Evolutionary conservation across 768 basidiomycete genomes (phyloP), one percentile per base, ranked within the genome.

Genomic region (Amanita inopinata): DNA sequence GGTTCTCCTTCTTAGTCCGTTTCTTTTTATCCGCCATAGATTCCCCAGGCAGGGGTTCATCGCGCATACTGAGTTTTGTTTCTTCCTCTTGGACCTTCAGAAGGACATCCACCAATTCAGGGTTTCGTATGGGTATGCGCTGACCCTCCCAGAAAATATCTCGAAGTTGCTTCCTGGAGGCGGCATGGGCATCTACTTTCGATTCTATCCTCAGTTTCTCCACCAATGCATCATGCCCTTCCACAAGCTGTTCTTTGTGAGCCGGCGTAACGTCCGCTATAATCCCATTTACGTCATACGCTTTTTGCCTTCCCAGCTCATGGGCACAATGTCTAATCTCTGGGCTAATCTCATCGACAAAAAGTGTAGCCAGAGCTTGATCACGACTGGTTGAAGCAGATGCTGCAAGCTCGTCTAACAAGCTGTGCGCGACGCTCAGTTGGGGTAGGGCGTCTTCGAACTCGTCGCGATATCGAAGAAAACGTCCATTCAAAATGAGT

Each of bases 261-360:
- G 67, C 65, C 0, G 70, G 62, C 2, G 80, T 71, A 9, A 86
- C 56, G 43, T 84, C 82, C 4, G 66, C 62, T 14, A 78, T 82
- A 49, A 92, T 83, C 3, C 68, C 74, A 49, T 86, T 82, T 22
- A 91, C 64, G 56, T 91, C 87, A 60, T 92, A 93, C 3, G 86
- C 80, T 52, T 78, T 82, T 32, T 67, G 67, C 40, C 78, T 68
- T 1, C 90, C 87, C 10, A 93, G 67, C 53, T 90, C 82, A 53
- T 97, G 94, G 0, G 93, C 92, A 51, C 84, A 90, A 61, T 92
- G 83, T 33, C 94, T 70, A 41, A 98, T 90, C 59, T 96, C 80
- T 0, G 94, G 91, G 17, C 86, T 81, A 40, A 94, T 76, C 53
- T 86, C 83, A 55, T 98, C 93, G 4, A 82, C 73, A 54, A 88